Evolutionary conservation across 1,284 basidiomycete species (phyloP), one percentile per base, ranked within the genome.

Genomic region (Rhodotorula sp.): DNA sequence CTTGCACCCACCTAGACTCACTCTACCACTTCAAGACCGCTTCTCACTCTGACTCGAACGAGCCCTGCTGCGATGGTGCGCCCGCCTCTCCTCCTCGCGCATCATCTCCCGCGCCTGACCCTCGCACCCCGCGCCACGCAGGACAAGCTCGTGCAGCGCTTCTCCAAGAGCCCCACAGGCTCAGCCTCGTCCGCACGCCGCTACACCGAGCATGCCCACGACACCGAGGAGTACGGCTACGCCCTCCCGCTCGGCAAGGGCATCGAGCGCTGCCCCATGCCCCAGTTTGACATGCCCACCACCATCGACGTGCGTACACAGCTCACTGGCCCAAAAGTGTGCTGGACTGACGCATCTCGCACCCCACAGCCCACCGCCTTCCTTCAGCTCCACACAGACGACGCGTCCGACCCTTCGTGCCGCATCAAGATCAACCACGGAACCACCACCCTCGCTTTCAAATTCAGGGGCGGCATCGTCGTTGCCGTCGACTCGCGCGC

Each of bases 401-500:
- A 96, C 83, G 91, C 91, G 68, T 78, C 81, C 61, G 92, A 96
- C 84, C 92, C 94, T 51, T 88, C 87, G 73, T 96, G 94, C 85
- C 89, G 87, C 82, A 99, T 99, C 85, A 99, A 99, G 86, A 94
- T 99, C 76, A 90, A 94, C 80, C 97, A 99, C 83, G 97, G 97
- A 80, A 99, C 97, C 27, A 99, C 97, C 8, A 99, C 97, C 8
- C 87, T 99, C 59, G 97, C 97, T 17, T 99, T 99, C 87, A 87
- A 94, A 81, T 99, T 91, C 85, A 85, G 92, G 80, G 97, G 96
- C 54, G 97, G 97, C 66, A 95, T 99, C 75, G 96, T 99, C 72
- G 96, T 99, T 34, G 92, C 94, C 39, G 97, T 99, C 41, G 97
- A 99, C 83, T 99, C 96, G 56, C 85, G 97, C 81, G 97, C 97